Evolutionary conservation across 257 asterid species (phyloP).

Genomic region (Anisodus tanguticus): DNA sequence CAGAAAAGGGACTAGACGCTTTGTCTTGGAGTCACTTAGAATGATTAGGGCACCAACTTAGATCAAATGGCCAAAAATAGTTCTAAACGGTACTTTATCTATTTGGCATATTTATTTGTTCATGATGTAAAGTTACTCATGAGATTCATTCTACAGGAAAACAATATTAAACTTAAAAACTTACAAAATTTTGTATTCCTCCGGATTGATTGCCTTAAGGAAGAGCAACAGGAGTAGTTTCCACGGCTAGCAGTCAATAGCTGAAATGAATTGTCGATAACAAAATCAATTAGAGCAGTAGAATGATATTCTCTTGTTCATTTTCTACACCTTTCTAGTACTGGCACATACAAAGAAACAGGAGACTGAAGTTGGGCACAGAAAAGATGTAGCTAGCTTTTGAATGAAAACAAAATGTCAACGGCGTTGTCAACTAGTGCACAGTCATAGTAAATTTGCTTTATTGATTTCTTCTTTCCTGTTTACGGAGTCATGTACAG

Average conservation of each 20-base stretch:
- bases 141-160: conserved; percentile 17
- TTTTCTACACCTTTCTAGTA: neutral
- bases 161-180: conserved; percentile 38
- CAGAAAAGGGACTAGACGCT: neutral
- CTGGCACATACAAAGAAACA: conserved; percentile 7
- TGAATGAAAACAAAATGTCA: neutral
- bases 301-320: neutral
- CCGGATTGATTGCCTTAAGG: conserved; percentile 46
- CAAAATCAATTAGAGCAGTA: conserved; percentile 24
- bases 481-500: neutral
- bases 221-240: conserved; percentile 41
- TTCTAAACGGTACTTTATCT: neutral
- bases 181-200: conserved; percentile 58
- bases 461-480: neutral
- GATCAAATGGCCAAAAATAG: neutral
- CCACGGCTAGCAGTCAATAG: conserved; percentile 54
- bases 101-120: neutral
- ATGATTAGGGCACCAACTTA: neutral
- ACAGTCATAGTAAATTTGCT: neutral
- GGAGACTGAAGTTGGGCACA: conserved; percentile 15
- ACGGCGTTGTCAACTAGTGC: neutral
- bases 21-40: neutral
- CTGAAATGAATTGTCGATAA: conserved; percentile 38
- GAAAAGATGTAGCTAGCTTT: neutral
- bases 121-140: neutral